Evolutionary conservation across 2,329 filamentous ascomycete genomes (phyloP).

Genomic region (Nigrograna mackinnonii): DNA sequence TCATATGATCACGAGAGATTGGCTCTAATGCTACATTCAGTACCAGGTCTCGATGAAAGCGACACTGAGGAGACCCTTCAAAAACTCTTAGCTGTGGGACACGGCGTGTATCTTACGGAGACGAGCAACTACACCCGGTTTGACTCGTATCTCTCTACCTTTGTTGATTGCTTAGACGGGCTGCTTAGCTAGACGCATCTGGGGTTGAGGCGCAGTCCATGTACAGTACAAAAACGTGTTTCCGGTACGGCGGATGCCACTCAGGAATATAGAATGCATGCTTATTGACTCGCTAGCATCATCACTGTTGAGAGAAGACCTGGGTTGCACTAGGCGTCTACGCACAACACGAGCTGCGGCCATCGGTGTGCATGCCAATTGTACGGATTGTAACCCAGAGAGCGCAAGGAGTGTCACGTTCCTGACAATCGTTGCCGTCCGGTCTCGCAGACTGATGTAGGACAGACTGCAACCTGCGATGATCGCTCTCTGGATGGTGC

Average conservation of each 20-base stretch:
- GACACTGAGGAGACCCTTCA: constrained; percentile 14
- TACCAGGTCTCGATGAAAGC: constrained; percentile 12
- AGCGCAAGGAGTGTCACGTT: constrained; percentile 16
- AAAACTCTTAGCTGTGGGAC: constrained; percentile 17
- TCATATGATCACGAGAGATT: constrained; percentile 17
- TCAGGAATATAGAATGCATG: constrained; percentile 14
- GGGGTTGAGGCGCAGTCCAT: constrained; percentile 1
- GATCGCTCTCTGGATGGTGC: too few species aligned
- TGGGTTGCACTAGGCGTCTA: too few species aligned
- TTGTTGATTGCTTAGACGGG: constrained; percentile 18
- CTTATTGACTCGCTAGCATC: constrained; percentile 13
- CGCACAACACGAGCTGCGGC: too few species aligned
- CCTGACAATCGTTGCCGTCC: constrained; percentile 14
- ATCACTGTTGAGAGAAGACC: constrained; percentile 5
- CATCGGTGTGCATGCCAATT: too few species aligned
- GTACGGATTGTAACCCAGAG: too few species aligned
- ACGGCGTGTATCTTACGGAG: constrained; percentile 18
- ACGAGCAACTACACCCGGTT: constrained; percentile 21
- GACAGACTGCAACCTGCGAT: too few species aligned
- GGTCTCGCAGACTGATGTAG: constrained; percentile 4
- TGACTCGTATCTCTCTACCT: constrained; percentile 16
- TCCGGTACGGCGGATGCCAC: constrained; percentile 14
- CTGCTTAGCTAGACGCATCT: constrained; percentile 13
- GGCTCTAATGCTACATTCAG: constrained; percentile 22
- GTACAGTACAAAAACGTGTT: neutral